Conservation (phyloP, 805 yeast genomes). For the Candida cerambycidarum region DNA sequence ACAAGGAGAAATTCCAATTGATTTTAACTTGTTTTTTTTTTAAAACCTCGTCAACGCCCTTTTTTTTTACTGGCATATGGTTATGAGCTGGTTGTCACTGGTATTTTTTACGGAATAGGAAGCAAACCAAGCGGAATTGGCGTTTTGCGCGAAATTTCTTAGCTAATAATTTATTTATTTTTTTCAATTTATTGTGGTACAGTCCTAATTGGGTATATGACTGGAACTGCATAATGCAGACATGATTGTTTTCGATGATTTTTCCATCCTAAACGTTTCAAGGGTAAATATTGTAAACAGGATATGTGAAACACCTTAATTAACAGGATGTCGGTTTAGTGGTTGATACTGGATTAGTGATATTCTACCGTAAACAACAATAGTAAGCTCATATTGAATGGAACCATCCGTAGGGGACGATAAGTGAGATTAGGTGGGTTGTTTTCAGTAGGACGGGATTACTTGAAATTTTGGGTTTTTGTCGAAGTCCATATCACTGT, state of each 20-base stretch:
- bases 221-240: conserved; percentile 1
- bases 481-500: no score
- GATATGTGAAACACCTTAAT: not conserved
- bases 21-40: conserved; percentile 5
- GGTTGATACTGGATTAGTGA: no score
- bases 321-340: no score
- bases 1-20: conserved; percentile 1
- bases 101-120: conserved; percentile 6
- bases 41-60: conserved; percentile 1
- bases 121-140: conserved; percentile 5
- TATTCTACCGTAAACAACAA: no score
- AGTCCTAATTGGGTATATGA: conserved; percentile 1
- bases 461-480: no score
- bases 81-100: conserved; percentile 5
- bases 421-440: no score
- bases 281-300: not conserved
- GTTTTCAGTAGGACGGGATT: no score
- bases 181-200: conserved; percentile 2
- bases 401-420: no score
- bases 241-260: not conserved
- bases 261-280: not conserved
- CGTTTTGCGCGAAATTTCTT: conserved; percentile 2
- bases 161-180: not conserved
- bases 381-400: no score
- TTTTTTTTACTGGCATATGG: conserved; percentile 3